Evolutionary conservation across 2,329 filamentous ascomycete species (phyloP).

Genomic region (Penicillium sp.): DNA sequence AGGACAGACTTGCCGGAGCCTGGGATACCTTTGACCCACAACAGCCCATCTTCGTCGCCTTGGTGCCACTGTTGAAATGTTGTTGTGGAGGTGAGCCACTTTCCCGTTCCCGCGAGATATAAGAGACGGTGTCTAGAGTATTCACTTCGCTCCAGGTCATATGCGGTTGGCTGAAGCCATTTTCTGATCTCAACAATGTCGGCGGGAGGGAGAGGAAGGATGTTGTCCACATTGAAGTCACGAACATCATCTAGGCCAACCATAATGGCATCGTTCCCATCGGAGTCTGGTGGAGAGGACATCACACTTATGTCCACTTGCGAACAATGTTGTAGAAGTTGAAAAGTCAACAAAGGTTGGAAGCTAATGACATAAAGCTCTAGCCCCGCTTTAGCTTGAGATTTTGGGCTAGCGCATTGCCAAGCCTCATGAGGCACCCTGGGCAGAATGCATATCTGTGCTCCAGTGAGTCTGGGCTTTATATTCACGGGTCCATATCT

Average conservation of each 20-base stretch:
- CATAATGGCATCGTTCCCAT: neutral
- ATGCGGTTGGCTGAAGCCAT: neutral
- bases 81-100: neutral
- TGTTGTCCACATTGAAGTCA: neutral
- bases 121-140: neutral
- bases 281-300: neutral
- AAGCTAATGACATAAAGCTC: neutral
- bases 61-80: slow-evolving; percentile 19
- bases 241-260: neutral
- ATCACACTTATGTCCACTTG: neutral
- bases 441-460: too few relatives aligned
- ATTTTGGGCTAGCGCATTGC: too few relatives aligned
- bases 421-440: too few relatives aligned
- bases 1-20: slow-evolving; percentile 30
- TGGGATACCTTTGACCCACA: slow-evolving; percentile 29
- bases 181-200: neutral
- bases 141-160: neutral
- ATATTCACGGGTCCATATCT: too few relatives aligned
- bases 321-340: neutral
- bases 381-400: neutral
- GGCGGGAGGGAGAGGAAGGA: neutral
- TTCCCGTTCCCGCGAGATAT: neutral
- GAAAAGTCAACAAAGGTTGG: neutral
- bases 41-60: slow-evolving; percentile 11
- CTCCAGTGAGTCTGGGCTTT: too few relatives aligned